Evolutionary conservation across 108 stramenopile species (phyloP), one percentile per base, ranked within the genome.

Genomic region (Conticribra guillardii): DNA sequence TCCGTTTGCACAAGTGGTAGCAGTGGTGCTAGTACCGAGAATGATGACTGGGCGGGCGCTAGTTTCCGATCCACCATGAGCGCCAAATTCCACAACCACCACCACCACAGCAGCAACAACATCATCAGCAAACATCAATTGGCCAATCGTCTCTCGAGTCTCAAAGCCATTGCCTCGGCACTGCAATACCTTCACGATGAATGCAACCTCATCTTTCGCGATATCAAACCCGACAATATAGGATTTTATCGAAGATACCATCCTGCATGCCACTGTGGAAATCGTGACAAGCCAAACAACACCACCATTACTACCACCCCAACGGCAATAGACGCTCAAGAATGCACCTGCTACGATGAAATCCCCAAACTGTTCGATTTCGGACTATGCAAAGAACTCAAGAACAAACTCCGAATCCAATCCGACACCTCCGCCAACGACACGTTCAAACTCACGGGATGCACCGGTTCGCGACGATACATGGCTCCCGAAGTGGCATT

Each of bases 201-300:
- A 27, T 64, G 63, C 28, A 58, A 60, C 4, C 57, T 85, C 47
- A 41, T 89, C 0, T 83, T 66, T 48, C 72, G 88, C 0, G 88
- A 89, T 72, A 50, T 89, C 23, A 89, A 89, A 47, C 85, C 87
- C 11, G 85, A 84, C 47, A 89, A 89, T 54, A 80, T 89, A 58
- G 87, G 87, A 0, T 84, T 88, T 48, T 82, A 85, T 63, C 60
- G 70, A 17, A 22, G 30, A 2, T 53, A 22, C 37, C 60, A 26
- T 28, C 18, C 23, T 0, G 1, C 11, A 33, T 71, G 70, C 32
- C 18, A 30, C 0, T 71, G 70, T 30, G 70, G 70, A 2, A 9
- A 14, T 4, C 31, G 60, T 14, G 44, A 27, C 23, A 23, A 37
- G 19, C 46, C 22, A 22, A 23, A 47, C n/a, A n/a, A n/a, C n/a